Evolutionary conservation across 2,329 filamentous ascomycete genomes (phyloP).

Genomic region (Xylariaceae sp.): DNA sequence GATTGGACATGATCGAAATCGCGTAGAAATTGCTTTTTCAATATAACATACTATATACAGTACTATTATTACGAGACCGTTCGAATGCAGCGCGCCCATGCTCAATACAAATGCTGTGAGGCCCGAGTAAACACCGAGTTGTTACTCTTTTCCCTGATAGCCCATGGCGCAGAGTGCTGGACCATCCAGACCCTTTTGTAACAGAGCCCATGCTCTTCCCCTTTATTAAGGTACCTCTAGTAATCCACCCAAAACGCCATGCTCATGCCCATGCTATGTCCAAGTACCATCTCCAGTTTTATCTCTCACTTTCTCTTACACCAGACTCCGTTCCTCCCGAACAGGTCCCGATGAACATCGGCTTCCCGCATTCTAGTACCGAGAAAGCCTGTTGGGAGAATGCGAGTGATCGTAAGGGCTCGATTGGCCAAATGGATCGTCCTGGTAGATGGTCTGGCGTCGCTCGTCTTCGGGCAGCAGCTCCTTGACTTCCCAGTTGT

Average conservation of each 20-base stretch:
- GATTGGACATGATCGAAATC: too few species aligned
- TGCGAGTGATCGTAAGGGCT: slow-evolving; percentile 47
- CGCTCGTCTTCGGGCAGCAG: slow-evolving; percentile 78
- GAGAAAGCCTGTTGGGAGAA: slow-evolving; percentile 36
- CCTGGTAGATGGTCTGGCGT: slow-evolving; percentile 68
- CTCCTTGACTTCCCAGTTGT: slow-evolving; percentile 99
- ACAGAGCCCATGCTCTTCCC: too few species aligned
- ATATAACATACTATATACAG: slow-evolving; percentile 16
- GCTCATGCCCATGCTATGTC: too few species aligned
- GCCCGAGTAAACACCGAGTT: background rate
- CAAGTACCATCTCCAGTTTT: too few species aligned
- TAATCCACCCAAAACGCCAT: too few species aligned
- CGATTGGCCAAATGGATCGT: slow-evolving; percentile 58
- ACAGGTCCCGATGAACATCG: too few species aligned
- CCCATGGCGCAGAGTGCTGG: too few species aligned
- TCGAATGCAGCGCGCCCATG: slow-evolving; percentile 6
- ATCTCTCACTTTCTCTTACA: too few species aligned
- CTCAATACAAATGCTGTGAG: slow-evolving; percentile 1
- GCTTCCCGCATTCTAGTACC: slow-evolving; percentile 27
- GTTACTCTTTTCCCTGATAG: too few species aligned
- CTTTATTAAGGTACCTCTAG: too few species aligned
- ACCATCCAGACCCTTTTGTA: too few species aligned
- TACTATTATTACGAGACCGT: slow-evolving; percentile 8
- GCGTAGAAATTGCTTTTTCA: background rate
- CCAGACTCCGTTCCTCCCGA: too few species aligned